Percentiles rank a stretch among this genome's conserved stretches.
Evolutionary conservation across 2,329 filamentous ascomycete species (phyloP).

Genomic region (Verticillium isaacii): DNA sequence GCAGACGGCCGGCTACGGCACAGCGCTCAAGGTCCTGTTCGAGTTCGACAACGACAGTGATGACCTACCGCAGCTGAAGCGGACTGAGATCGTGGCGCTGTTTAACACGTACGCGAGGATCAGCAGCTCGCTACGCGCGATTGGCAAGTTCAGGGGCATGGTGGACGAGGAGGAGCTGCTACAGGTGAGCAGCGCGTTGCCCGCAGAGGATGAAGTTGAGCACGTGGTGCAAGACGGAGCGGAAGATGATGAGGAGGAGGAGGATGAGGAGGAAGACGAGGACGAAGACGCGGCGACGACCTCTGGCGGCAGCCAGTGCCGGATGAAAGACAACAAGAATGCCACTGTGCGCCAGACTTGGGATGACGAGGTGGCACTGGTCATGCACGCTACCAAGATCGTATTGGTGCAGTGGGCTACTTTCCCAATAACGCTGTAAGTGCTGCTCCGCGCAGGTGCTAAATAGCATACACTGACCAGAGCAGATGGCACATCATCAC

Average conservation of each 20-base stretch:
- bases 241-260: background rate
- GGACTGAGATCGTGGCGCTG: conserved; percentile 89
- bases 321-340: background rate
- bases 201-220: background rate
- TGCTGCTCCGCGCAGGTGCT: conserved; percentile 17
- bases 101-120: conserved; percentile 92
- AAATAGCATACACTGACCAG: background rate
- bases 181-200: background rate
- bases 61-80: conserved; percentile 65
- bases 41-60: conserved; percentile 72
- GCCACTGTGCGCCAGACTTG: conserved; percentile 31
- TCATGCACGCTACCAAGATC: conserved; percentile 59
- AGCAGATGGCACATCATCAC: conserved; percentile 37
- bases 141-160: conserved; percentile 65
- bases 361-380: conserved; percentile 56
- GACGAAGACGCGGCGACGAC: conserved; percentile 31
- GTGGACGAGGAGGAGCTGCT: conserved; percentile 26
- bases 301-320: conserved; percentile 37
- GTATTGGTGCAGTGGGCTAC: conserved; percentile 67
- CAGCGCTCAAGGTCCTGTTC: conserved; percentile 91
- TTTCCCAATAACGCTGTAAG: conserved; percentile 68
- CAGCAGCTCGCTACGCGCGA: conserved; percentile 71
- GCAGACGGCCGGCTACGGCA: conserved; percentile 90
- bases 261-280: background rate
- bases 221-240: background rate